Evolutionary conservation across 2,329 filamentous ascomycete species (phyloP).

Genomic region (Thielaviopsis populi): DNA sequence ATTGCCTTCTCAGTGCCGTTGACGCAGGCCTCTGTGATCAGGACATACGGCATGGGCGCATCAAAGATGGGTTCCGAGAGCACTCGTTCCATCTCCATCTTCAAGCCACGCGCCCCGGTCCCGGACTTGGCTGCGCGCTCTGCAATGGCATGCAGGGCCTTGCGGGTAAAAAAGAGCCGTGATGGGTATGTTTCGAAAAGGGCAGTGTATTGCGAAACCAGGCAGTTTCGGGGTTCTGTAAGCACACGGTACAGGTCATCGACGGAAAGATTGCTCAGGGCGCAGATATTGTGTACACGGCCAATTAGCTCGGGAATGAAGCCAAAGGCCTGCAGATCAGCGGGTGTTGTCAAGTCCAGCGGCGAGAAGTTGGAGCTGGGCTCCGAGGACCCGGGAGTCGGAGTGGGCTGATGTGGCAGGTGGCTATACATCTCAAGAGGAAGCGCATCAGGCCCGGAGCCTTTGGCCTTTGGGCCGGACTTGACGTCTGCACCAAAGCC

Average conservation of each 20-base stretch:
- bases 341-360: conserved; percentile 58
- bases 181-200: conserved; percentile 70
- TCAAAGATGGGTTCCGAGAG: conserved; percentile 71
- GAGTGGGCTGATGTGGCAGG: conserved; percentile 38
- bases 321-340: conserved; percentile 69
- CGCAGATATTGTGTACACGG: conserved; percentile 80
- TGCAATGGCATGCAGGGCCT: conserved; percentile 68
- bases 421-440: conserved; percentile 46
- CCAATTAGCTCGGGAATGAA: conserved; percentile 94
- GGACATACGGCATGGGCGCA: conserved; percentile 58
- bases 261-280: conserved; percentile 58
- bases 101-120: conserved; percentile 66
- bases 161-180: conserved; percentile 67
- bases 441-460: conserved; percentile 38
- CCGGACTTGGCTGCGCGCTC: conserved; percentile 42
- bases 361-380: conserved; percentile 31
- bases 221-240: conserved; percentile 78
- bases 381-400: conserved; percentile 20
- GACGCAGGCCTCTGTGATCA: conserved; percentile 57
- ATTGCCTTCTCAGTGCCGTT: conserved; percentile 42
- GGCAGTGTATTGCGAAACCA: conserved; percentile 76
- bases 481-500: conserved; percentile 81
- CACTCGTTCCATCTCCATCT: conserved; percentile 68
- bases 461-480: conserved; percentile 29
- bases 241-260: conserved; percentile 67